phyloP scores from a whole-genome alignment of 176 grass and related monocot genomes.

The Aegilops longissima region DNA sequence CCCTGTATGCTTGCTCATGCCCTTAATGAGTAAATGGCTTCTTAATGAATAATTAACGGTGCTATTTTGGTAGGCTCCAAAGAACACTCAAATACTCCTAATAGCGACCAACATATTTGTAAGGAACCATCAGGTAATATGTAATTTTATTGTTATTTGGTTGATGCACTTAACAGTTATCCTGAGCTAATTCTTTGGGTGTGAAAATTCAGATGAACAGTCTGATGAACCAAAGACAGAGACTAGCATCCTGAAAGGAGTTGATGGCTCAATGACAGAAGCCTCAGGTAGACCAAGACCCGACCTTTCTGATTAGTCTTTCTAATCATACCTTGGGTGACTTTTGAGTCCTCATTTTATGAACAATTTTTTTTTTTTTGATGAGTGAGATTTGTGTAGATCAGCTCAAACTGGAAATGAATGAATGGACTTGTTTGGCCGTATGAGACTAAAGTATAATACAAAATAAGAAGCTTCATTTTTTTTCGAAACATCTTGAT shows the following conservation, averaged over 20 bases:
- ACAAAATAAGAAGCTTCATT: background rate
- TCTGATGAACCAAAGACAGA: slow-evolving; percentile 29
- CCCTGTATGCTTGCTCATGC: background rate
- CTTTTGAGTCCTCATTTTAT: slow-evolving; percentile 14
- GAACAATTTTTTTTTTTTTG: no score
- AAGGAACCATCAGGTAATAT: slow-evolving; percentile 43
- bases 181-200: slow-evolving; percentile 15
- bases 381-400: background rate
- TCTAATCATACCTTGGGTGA: background rate
- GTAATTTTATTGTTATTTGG: background rate
- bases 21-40: background rate
- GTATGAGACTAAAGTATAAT: background rate
- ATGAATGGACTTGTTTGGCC: background rate
- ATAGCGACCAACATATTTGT: slow-evolving; percentile 23
- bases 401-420: background rate
- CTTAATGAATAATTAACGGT: background rate
- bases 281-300: slow-evolving; percentile 32
- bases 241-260: slow-evolving; percentile 6
- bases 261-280: slow-evolving; percentile 34
- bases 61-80: background rate
- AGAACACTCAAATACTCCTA: slow-evolving; percentile 24
- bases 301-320: slow-evolving; percentile 5
- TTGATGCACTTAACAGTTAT: background rate
- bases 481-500: background rate
- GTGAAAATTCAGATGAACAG: slow-evolving; percentile 33